A percentile compares a stretch with the other conserved stretches of the same genome.
These are phyloP conservation scores for Russula sp. DNA, from an alignment of 768 basidiomycete genomes.

Conservation along the genomic window DNA sequence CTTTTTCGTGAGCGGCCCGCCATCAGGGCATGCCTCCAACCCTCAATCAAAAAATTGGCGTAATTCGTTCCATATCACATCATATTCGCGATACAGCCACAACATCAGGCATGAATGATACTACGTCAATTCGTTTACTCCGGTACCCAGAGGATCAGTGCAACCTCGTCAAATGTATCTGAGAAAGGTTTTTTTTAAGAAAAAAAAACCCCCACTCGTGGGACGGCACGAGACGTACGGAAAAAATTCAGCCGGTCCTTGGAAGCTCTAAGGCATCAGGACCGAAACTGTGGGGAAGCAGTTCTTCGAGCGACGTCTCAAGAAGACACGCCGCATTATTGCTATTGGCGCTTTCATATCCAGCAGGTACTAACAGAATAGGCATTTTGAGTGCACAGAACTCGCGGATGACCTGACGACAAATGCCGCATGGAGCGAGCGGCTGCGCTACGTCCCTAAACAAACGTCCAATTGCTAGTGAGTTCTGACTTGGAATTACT, in stretches of 20 bases:
- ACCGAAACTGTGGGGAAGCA: conserved; percentile 29
- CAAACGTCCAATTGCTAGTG: not conserved
- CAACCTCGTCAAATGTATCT: not conserved
- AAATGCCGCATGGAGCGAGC: conserved; percentile 89
- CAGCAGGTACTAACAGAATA: conserved; percentile 63
- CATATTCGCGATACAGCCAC: not conserved
- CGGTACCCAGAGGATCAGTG: not conserved
- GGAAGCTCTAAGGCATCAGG: conserved; percentile 27
- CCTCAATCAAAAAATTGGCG: not conserved
- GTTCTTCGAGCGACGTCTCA: conserved; percentile 26
- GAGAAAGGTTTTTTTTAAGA: not conserved
- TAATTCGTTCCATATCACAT: not conserved
- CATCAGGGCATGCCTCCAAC: not conserved
- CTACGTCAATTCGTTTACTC: not conserved
- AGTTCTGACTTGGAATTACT: not conserved
- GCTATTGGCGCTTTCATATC: conserved; percentile 41
- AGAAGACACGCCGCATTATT: not conserved
- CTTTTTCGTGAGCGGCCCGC: not conserved
- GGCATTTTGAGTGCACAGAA: conserved; percentile 77
- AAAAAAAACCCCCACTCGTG: not conserved
- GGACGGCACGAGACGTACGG: not conserved
- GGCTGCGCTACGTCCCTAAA: conserved; percentile 63
- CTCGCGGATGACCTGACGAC: conserved; percentile 86
- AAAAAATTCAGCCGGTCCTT: conserved; percentile 4
- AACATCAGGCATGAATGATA: not conserved